phyloP scores from a whole-genome alignment of 2,329 filamentous ascomycete genomes.

The Colletotrichum costaricense region DNA sequence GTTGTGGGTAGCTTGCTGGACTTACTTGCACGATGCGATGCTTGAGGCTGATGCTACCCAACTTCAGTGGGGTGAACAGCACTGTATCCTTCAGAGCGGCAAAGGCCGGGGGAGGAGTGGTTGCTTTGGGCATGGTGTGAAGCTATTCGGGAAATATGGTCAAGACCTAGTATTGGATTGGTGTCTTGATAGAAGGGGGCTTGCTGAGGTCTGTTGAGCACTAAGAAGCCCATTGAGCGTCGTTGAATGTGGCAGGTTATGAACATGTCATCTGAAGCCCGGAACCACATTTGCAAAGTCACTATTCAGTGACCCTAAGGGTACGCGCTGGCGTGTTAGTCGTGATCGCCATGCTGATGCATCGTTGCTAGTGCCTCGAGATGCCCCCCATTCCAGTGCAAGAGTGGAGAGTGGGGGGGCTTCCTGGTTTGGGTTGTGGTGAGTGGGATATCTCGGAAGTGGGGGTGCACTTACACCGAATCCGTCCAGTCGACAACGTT shows the following conservation, averaged over 20 bases:
- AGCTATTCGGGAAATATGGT: not conserved
- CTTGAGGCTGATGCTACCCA: constrained; percentile 46
- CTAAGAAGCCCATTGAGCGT: not conserved
- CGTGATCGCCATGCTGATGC: not conserved
- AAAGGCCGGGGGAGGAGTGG: constrained; percentile 23
- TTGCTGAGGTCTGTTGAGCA: constrained; percentile 1
- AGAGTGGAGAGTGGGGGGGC: constrained; percentile 8
- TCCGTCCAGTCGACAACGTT: not conserved
- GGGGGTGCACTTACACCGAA: not conserved
- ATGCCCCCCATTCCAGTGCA: constrained; percentile 8
- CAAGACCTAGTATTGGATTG: not conserved
- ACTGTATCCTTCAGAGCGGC: constrained; percentile 38
- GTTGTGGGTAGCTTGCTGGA: too few relatives aligned
- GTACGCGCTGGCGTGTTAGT: not conserved
- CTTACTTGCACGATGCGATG: constrained; percentile 50
- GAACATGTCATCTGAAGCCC: not conserved
- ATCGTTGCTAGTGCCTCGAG: not conserved
- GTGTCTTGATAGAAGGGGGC: not conserved
- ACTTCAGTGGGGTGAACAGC: constrained; percentile 48
- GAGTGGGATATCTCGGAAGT: not conserved
- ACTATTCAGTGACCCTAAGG: not conserved
- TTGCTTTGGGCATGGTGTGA: constrained; percentile 21
- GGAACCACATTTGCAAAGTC: not conserved
- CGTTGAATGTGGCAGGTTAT: constrained; percentile 19
- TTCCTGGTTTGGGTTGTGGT: not conserved